phyloP scores from a whole-genome alignment of 345 rosid species.

The Pistacia atlantica region DNA sequence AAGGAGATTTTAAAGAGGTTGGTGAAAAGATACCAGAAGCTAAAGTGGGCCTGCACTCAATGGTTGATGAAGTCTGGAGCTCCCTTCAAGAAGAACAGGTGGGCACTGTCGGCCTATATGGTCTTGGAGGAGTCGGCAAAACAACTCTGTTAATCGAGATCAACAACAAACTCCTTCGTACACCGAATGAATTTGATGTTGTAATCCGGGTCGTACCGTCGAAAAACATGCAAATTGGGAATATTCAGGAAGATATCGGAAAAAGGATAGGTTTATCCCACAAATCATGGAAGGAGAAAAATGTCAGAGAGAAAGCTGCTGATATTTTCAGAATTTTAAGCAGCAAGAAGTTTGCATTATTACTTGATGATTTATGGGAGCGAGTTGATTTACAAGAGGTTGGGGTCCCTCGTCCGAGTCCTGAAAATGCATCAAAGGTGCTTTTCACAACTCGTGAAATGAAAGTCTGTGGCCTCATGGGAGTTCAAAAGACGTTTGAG shows the following conservation, averaged over 20 bases:
- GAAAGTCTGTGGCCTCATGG: not conserved
- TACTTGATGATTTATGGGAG: conserved; percentile 16
- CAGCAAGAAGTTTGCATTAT: not conserved
- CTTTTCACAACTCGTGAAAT: conserved; percentile 6
- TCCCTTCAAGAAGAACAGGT: not conserved
- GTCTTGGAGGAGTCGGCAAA: conserved; percentile 19
- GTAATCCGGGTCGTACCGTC: conserved; percentile 1
- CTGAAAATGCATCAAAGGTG: not conserved
- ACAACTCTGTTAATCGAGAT: conserved; percentile 10
- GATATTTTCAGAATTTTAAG: not conserved
- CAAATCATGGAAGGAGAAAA: not conserved
- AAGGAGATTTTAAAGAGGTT: conserved; percentile 7
- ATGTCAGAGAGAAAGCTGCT: not conserved
- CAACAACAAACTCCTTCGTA: not conserved
- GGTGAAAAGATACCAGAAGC: not conserved
- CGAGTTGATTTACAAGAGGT: not conserved
- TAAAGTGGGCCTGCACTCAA: conserved; percentile 7
- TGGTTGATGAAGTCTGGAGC: conserved; percentile 10
- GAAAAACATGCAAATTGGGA: not conserved
- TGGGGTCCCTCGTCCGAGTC: conserved; percentile 3
- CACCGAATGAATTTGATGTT: not conserved
- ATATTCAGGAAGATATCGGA: not conserved
- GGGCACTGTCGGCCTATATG: conserved; percentile 10
- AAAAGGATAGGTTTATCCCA: not conserved
- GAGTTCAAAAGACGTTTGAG: not conserved